These are phyloP conservation scores for Solanum aculeatissimum DNA, from an alignment of 305 asterid species.

Conservation along the genomic window DNA sequence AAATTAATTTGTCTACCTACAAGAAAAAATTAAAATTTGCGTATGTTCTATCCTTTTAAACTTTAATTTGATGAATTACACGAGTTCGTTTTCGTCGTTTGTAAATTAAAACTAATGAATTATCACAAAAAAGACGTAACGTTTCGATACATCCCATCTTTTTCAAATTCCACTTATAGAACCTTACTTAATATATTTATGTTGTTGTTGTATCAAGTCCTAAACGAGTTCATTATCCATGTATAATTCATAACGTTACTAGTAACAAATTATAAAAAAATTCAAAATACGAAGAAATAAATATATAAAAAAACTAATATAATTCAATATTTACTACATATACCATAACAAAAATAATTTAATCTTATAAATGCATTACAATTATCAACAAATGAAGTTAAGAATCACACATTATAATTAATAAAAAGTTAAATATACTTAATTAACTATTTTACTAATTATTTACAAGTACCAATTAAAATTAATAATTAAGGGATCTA, in stretches of 20 bases:
- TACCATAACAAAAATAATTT: background rate
- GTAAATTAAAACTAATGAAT: accelerated
- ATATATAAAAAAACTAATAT: background rate
- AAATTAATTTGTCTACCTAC: background rate
- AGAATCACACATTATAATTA: background rate
- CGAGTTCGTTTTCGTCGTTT: background rate
- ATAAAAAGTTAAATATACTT: background rate
- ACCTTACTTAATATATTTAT: background rate
- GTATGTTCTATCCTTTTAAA: background rate
- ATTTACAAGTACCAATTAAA: background rate
- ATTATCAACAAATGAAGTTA: background rate
- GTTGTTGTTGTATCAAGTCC: background rate
- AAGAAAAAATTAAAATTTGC: accelerated
- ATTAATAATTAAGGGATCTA: background rate
- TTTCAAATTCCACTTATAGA: background rate
- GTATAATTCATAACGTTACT: background rate
- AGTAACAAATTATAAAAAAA: background rate
- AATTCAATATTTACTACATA: background rate
- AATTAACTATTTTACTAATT: background rate
- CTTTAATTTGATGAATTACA: background rate
- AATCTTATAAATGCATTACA: background rate
- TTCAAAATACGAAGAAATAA: background rate
- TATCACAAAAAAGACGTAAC: background rate
- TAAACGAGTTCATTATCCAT: background rate
- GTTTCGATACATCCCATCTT: background rate